Conservation (phyloP, 208 protist genomes). For the Wallacemonas sp. region DNA sequence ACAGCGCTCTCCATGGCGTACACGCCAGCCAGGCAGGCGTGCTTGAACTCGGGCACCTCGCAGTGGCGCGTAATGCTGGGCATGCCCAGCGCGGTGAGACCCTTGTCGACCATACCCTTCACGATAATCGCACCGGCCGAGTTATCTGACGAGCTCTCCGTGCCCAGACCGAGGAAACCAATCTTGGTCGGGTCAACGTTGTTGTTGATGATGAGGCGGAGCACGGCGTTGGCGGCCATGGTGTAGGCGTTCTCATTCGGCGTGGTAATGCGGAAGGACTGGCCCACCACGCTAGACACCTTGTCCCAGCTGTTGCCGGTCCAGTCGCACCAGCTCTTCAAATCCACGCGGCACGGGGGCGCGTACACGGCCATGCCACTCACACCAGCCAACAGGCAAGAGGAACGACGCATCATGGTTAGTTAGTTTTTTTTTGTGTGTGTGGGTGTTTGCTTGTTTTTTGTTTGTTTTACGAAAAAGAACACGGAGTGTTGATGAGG, state of each 20-base stretch:
- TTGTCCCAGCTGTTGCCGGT: constrained; percentile 91
- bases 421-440: constrained; percentile 15
- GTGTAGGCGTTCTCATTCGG: constrained; percentile 91
- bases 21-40: constrained; percentile 90
- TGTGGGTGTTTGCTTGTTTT: background rate
- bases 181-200: constrained; percentile 79
- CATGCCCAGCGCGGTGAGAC: constrained; percentile 63
- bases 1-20: constrained; percentile 87
- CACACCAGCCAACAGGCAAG: constrained; percentile 57
- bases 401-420: constrained; percentile 70
- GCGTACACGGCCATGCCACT: constrained; percentile 87
- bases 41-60: constrained; percentile 93
- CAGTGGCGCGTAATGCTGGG: constrained; percentile 77
- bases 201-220: constrained; percentile 88
- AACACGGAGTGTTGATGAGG: constrained; percentile 9
- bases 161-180: constrained; percentile 89
- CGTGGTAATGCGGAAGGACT: constrained; percentile 85
- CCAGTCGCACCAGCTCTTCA: constrained; percentile 89
- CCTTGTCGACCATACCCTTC: constrained; percentile 90
- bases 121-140: constrained; percentile 90
- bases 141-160: constrained; percentile 89
- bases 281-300: constrained; percentile 83
- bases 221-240: constrained; percentile 88
- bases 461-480: background rate
- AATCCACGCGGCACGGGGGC: constrained; percentile 78